Evolutionary conservation across 345 rosid species (phyloP), one percentile per base, ranked within the genome.

Genomic region (Arabis hirsuta): DNA sequence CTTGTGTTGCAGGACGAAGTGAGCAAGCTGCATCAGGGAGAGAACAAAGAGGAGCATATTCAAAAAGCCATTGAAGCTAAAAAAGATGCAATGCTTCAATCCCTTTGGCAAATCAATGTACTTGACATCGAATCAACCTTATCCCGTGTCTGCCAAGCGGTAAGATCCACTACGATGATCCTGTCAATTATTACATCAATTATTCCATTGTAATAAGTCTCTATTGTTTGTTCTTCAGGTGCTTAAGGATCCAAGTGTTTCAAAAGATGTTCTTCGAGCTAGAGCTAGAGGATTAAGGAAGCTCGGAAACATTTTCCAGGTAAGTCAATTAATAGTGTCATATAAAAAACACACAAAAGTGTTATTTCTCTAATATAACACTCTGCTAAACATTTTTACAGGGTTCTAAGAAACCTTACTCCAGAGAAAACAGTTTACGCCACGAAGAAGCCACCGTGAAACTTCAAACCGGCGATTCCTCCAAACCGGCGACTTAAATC

Each of bases 31-130:
- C 80, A 85, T 71, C 72, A 86, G 39, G 82, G 77, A 68, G 95
- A 88, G 63, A 81, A 78, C 87, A 87, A 43, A 51, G 99, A 95
- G 73, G 96, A 89, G 76, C 77, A 73, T 70, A 55, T 90, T 47
- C 32, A 81, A 62, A 95, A 95, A 80, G 85, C 86, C 45, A 13
- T 88, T 14, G 96, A 91, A 80, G 93, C 83, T 32, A 91, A 81
- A 78, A 90, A 80, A 72, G 92, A 88, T 55, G 87, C 86, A 52
- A 78, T 95, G 96, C 82, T 95, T 80, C 94, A 91, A 62, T 90
- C 90, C 26, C 99, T 95, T 55, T 95, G 99, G 99, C 80, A 90
- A 74, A 87, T 95, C 79, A 95, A 91, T 67, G 99, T 95, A 71
- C 85, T 85, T 54, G 99, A 95, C 67, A 91, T 95, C 16, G 99